phyloP scores from a whole-genome alignment of 306 rosid genomes.

The Rubus idaeus region DNA sequence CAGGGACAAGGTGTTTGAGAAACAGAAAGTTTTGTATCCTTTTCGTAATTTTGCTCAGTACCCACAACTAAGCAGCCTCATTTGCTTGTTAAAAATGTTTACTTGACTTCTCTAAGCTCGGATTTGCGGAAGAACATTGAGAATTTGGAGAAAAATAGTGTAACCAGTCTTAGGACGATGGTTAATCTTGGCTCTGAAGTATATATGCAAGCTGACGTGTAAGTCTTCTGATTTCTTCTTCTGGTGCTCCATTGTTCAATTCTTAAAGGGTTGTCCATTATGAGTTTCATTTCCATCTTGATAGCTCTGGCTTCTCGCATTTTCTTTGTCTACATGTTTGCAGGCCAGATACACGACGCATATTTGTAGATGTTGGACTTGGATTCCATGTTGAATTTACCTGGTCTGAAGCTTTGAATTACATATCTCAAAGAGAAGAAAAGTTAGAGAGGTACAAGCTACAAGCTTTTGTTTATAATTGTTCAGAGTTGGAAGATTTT shows the following conservation, averaged over 20 bases:
- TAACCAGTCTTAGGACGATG: slow-evolving; percentile 73
- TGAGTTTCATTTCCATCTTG: not conserved
- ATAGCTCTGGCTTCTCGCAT: not conserved
- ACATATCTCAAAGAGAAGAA: slow-evolving; percentile 68
- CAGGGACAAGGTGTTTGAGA: slow-evolving; percentile 97
- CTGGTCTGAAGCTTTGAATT: slow-evolving; percentile 87
- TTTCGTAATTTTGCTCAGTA: not conserved
- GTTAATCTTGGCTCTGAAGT: slow-evolving; percentile 97
- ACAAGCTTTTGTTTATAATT: slow-evolving; percentile 11
- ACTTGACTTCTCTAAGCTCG: slow-evolving; percentile 68
- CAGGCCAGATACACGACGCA: slow-evolving; percentile 71
- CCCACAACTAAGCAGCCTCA: not conserved
- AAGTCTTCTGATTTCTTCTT: slow-evolving; percentile 39
- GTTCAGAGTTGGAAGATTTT: not conserved
- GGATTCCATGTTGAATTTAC: slow-evolving; percentile 97
- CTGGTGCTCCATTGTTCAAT: slow-evolving; percentile 2
- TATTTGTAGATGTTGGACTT: slow-evolving; percentile 87
- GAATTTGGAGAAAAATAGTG: slow-evolving; percentile 80
- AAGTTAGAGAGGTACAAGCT: slow-evolving; percentile 60
- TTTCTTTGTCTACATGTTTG: slow-evolving; percentile 15
- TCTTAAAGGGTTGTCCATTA: not conserved
- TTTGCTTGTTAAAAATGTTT: slow-evolving; percentile 16
- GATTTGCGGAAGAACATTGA: slow-evolving; percentile 82
- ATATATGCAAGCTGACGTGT: slow-evolving; percentile 91
- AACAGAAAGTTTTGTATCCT: slow-evolving; percentile 90